phyloP scores from a whole-genome alignment of 2,329 filamentous ascomycete species.

The Hortaea werneckii region DNA sequence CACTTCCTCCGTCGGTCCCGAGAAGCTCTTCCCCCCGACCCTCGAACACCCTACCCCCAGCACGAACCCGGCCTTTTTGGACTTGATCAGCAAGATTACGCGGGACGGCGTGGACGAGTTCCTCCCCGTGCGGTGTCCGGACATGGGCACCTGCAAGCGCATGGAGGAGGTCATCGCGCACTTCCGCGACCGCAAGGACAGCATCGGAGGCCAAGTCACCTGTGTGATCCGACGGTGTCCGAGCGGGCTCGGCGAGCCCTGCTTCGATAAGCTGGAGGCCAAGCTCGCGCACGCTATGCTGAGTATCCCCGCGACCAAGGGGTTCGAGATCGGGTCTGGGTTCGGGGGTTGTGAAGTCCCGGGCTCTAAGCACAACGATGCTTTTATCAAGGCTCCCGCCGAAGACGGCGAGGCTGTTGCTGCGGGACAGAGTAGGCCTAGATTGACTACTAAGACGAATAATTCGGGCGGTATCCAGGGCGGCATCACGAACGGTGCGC shows the following conservation, averaged over 20 bases:
- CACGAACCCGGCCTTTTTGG: conserved; percentile 69
- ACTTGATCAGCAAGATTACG: conserved; percentile 61
- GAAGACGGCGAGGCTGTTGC: conserved; percentile 34
- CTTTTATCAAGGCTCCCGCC: conserved; percentile 56
- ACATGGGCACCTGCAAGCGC: conserved; percentile 49
- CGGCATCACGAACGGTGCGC: conserved; percentile 85
- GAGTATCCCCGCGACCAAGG: conserved; percentile 88
- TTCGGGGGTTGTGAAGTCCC: conserved; percentile 79
- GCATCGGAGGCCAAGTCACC: conserved; percentile 88
- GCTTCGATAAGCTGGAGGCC: conserved; percentile 92
- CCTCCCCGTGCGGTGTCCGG: conserved; percentile 79
- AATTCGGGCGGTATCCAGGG: conserved; percentile 93
- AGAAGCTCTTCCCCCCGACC: conserved; percentile 66
- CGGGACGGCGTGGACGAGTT: conserved; percentile 70
- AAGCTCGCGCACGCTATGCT: conserved; percentile 88
- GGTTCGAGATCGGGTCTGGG: conserved; percentile 89
- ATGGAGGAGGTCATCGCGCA: conserved; percentile 75
- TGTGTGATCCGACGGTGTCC: conserved; percentile 85
- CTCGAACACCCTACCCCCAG: conserved; percentile 56
- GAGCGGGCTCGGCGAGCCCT: conserved; percentile 79
- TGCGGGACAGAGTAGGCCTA: conserved; percentile 36
- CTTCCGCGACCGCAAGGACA: conserved; percentile 70
- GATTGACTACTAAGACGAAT: conserved; percentile 80
- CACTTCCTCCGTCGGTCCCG: conserved; percentile 71
- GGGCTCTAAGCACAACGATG: conserved; percentile 86